A percentile compares a stretch with the other conserved stretches of the same genome.
These are phyloP conservation scores for Protomyces pachydermus DNA, from an alignment of 1,139 yeast species.

Conservation along the genomic window DNA sequence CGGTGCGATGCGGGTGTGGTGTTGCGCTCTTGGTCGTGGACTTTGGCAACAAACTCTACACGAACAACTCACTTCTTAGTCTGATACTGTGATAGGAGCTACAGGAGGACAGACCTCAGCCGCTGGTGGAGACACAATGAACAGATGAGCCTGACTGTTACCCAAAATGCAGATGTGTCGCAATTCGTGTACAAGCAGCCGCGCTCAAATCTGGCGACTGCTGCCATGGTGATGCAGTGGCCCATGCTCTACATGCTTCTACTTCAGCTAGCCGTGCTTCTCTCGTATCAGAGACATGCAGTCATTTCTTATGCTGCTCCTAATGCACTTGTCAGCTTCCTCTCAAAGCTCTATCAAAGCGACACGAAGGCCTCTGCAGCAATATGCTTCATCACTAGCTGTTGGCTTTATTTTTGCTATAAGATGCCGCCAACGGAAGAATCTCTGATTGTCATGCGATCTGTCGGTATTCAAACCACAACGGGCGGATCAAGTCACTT, in stretches of 20 bases:
- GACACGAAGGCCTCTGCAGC: neutral
- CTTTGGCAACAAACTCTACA: too few relatives aligned
- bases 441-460: conserved; percentile 20
- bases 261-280: neutral
- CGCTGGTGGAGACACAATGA: conserved; percentile 27
- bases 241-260: neutral
- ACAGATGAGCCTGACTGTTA: conserved; percentile 17
- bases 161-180: conserved; percentile 2
- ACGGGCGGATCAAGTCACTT: conserved; percentile 22
- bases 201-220: neutral
- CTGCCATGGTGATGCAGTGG: neutral
- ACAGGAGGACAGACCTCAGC: neutral
- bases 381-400: neutral
- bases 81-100: too few relatives aligned
- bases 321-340: neutral
- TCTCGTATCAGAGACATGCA: neutral
- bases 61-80: too few relatives aligned
- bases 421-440: neutral
- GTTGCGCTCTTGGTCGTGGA: neutral
- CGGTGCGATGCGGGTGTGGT: neutral
- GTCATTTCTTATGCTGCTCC: neutral
- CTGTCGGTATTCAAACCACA: conserved; percentile 23
- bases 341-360: neutral
- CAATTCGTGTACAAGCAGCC: neutral
- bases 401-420: neutral